phyloP scores from a whole-genome alignment of 2,329 filamentous ascomycete species.

The Fusarium denticulatum region DNA sequence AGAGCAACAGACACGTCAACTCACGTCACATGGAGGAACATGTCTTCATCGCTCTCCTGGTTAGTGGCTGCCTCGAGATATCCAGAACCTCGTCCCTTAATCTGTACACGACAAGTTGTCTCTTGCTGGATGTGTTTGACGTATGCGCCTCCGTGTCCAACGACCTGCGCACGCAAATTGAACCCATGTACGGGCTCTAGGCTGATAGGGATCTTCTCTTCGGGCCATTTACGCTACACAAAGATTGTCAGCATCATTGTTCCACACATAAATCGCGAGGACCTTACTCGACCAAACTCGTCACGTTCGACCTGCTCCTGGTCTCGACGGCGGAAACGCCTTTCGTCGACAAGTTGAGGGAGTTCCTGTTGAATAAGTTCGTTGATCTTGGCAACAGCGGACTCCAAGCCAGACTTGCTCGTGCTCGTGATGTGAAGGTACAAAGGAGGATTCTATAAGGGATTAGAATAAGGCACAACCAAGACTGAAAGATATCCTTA shows the following conservation, averaged over 20 bases:
- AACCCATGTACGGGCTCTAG: slow-evolving; percentile 94
- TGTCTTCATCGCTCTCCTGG: slow-evolving; percentile 90
- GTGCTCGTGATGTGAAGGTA: slow-evolving; percentile 97
- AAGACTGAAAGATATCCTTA: slow-evolving; percentile 60
- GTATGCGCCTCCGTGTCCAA: slow-evolving; percentile 92
- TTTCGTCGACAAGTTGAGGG: slow-evolving; percentile 93
- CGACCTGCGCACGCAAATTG: slow-evolving; percentile 94
- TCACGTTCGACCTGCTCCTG: slow-evolving; percentile 86
- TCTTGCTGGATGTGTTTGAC: slow-evolving; percentile 98
- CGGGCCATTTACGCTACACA: slow-evolving; percentile 95
- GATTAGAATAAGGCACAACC: not conserved
- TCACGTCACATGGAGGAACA: slow-evolving; percentile 96
- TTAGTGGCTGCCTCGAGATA: slow-evolving; percentile 92
- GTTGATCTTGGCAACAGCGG: slow-evolving; percentile 87
- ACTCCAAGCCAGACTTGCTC: slow-evolving; percentile 88
- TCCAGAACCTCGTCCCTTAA: slow-evolving; percentile 95
- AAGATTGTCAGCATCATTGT: slow-evolving; percentile 21
- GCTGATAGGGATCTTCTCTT: slow-evolving; percentile 90
- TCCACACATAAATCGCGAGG: not conserved
- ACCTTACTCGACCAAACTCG: slow-evolving; percentile 83
- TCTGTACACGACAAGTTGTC: slow-evolving; percentile 94
- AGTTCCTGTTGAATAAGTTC: slow-evolving; percentile 97
- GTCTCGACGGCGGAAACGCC: slow-evolving; percentile 87
- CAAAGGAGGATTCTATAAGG: slow-evolving; percentile 81
- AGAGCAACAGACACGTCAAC: slow-evolving; percentile 42